phyloP scores from a whole-genome alignment of 2,329 filamentous ascomycete genomes.

The Sclerotinia subarctica region DNA sequence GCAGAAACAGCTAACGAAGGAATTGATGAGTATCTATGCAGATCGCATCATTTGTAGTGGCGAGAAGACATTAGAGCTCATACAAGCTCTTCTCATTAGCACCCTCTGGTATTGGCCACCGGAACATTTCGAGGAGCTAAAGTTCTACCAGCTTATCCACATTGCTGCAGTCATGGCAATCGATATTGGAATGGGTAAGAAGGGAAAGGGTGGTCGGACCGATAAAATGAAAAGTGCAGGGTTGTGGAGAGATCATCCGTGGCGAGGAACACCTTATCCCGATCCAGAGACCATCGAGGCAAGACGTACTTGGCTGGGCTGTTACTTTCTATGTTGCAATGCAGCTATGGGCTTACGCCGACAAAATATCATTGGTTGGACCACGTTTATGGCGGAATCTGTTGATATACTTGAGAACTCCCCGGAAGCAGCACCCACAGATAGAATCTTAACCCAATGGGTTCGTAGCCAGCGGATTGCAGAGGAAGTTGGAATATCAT shows the following conservation, averaged over 20 bases:
- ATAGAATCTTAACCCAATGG: slow-evolving; percentile 44
- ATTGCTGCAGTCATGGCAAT: slow-evolving; percentile 50
- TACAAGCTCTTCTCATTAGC: slow-evolving; percentile 49
- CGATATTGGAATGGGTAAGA: slow-evolving; percentile 40
- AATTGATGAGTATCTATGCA: slow-evolving; percentile 48
- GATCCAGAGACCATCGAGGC: slow-evolving; percentile 38
- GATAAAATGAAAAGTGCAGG: slow-evolving; percentile 41
- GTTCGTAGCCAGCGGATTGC: slow-evolving; percentile 47
- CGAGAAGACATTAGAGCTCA: slow-evolving; percentile 50
- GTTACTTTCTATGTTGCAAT: slow-evolving; percentile 41
- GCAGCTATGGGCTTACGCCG: slow-evolving; percentile 45
- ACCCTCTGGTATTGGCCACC: slow-evolving; percentile 51
- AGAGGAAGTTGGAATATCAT: slow-evolving; percentile 54
- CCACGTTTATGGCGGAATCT: slow-evolving; percentile 45
- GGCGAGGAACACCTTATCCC: slow-evolving; percentile 42
- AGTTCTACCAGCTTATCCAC: slow-evolving; percentile 51
- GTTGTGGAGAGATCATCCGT: slow-evolving; percentile 43
- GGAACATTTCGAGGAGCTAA: slow-evolving; percentile 46
- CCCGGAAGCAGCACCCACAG: slow-evolving; percentile 42
- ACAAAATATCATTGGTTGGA: slow-evolving; percentile 46
- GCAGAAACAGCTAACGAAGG: slow-evolving; percentile 45
- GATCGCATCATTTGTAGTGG: slow-evolving; percentile 48
- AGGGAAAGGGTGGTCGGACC: slow-evolving; percentile 35
- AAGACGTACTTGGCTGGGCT: slow-evolving; percentile 39
- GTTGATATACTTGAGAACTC: slow-evolving; percentile 44